Conservation (phyloP, 2,329 filamentous ascomycete genomes). For the Penicillium sp. region DNA sequence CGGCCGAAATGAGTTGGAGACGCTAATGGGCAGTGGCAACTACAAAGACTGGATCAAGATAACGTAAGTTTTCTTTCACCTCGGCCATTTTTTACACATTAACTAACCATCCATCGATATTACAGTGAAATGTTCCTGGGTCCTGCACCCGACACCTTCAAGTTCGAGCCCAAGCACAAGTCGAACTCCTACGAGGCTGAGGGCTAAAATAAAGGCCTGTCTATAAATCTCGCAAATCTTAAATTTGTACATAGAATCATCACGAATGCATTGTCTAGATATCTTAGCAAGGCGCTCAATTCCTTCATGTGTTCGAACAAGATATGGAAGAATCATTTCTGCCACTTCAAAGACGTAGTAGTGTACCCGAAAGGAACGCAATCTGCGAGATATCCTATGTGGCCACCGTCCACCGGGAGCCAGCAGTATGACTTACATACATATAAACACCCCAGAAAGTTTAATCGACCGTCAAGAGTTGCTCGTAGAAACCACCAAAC, state of each 20-base stretch:
- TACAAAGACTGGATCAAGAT: constrained; percentile 99
- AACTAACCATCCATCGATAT: constrained; percentile 7
- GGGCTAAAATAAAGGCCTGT: constrained; percentile 35
- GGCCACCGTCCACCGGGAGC: background rate
- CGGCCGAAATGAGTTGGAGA: constrained; percentile 88
- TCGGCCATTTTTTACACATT: background rate
- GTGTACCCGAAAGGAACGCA: background rate
- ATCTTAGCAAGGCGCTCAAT: background rate
- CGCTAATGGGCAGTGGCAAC: constrained; percentile 83
- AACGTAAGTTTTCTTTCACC: constrained; percentile 60
- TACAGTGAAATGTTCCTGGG: constrained; percentile 94
- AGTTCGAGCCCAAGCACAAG: constrained; percentile 97
- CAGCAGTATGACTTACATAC: background rate
- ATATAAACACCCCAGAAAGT: background rate
- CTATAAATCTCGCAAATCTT: background rate
- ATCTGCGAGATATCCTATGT: background rate
- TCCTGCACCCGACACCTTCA: constrained; percentile 83
- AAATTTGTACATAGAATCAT: constrained; percentile 11
- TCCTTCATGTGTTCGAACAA: background rate
- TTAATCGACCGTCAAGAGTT: constrained; percentile 31
- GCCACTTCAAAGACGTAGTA: background rate
- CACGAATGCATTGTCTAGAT: constrained; percentile 1
- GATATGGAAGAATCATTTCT: background rate
- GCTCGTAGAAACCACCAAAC: constrained; percentile 49
- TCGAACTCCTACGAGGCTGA: constrained; percentile 82